phyloP scores from a whole-genome alignment of 164 flowering plant genomes.

The Cinnamomum micranthum region DNA sequence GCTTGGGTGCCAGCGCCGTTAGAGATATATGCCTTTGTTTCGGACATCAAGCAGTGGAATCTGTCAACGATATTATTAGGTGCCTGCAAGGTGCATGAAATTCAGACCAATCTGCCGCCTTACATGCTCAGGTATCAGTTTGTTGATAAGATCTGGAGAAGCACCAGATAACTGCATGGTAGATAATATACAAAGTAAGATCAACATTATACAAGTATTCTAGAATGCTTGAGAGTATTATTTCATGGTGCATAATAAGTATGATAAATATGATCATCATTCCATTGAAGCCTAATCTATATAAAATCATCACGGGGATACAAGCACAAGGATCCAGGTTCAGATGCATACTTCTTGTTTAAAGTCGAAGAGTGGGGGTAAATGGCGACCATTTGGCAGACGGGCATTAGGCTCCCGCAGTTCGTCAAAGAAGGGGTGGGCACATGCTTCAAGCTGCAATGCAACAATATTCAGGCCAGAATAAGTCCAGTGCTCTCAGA shows the following conservation, averaged over 20 bases:
- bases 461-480: background rate
- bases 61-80: slow-evolving; percentile 18
- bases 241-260: too few relatives aligned
- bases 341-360: slow-evolving; percentile 64
- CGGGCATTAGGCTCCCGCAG: slow-evolving; percentile 88
- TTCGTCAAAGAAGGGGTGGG: slow-evolving; percentile 90
- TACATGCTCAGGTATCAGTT: slow-evolving; percentile 75
- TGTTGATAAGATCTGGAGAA: slow-evolving; percentile 71
- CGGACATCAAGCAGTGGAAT: background rate
- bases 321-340: background rate
- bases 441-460: slow-evolving; percentile 89
- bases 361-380: slow-evolving; percentile 87
- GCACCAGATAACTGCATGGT: slow-evolving; percentile 61
- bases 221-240: too few relatives aligned
- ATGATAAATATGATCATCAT: too few relatives aligned
- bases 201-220: too few relatives aligned
- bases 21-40: background rate
- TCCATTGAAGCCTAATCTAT: too few relatives aligned
- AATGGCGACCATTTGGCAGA: slow-evolving; percentile 86
- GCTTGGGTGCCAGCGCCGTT: too few relatives aligned
- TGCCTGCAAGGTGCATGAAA: slow-evolving; percentile 38
- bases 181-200: too few relatives aligned
- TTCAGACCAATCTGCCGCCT: slow-evolving; percentile 51
- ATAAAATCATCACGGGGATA: background rate
- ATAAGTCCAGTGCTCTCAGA: too few relatives aligned